Percentiles rank a stretch among this genome's conserved stretches.
Conservation (phyloP, 306 rosid species). For the Dryas octopetala region DNA sequence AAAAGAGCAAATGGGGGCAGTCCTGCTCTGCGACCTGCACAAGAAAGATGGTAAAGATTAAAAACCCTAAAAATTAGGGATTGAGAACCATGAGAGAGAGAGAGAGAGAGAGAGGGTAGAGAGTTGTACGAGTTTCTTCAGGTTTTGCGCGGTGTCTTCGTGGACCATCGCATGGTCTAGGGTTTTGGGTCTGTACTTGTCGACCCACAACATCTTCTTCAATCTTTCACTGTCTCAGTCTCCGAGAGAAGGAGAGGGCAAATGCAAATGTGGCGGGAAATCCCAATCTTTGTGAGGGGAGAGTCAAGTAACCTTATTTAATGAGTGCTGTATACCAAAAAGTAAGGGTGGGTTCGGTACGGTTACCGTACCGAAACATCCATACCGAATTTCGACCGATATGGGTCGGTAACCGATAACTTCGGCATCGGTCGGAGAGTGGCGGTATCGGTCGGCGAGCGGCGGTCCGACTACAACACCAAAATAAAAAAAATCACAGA, state of each 20-base stretch:
- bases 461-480: too few species aligned
- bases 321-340: too few species aligned
- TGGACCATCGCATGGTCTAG: conserved; percentile 75
- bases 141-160: conserved; percentile 67
- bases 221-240: not conserved
- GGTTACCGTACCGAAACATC: too few species aligned
- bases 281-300: not conserved
- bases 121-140: conserved; percentile 70
- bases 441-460: too few species aligned
- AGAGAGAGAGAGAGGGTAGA: not conserved
- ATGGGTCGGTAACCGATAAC: too few species aligned
- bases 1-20: conserved; percentile 93
- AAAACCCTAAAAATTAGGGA: not conserved
- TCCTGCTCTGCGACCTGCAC: conserved; percentile 79
- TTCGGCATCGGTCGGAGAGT: too few species aligned
- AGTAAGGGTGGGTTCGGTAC: too few species aligned
- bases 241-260: not conserved
- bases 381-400: too few species aligned
- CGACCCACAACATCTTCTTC: conserved; percentile 85
- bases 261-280: conserved; percentile 12
- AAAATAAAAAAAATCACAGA: too few species aligned
- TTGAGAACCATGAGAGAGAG: not conserved
- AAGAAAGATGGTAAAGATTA: not conserved
- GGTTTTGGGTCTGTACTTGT: conserved; percentile 91
- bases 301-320: too few species aligned